These are phyloP conservation scores for Annulohypoxylon nitens DNA, from an alignment of 495 filamentous ascomycete genomes.

Conservation along the genomic window DNA sequence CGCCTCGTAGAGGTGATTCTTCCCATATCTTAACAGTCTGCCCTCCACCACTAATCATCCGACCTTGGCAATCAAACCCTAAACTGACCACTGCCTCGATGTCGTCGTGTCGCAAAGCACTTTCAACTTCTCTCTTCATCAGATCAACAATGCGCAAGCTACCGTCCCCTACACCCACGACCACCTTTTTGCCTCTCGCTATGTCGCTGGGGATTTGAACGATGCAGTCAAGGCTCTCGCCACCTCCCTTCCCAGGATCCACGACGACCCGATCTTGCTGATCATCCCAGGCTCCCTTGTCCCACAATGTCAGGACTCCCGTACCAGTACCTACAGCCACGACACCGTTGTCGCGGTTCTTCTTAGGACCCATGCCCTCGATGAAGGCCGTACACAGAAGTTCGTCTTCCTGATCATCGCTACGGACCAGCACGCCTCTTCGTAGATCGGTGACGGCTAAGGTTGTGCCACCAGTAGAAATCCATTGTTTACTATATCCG, in stretches of 20 bases:
- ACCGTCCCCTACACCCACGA: slow-evolving; percentile 83
- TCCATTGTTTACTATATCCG: slow-evolving; percentile 91
- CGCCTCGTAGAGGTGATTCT: slow-evolving; percentile 60
- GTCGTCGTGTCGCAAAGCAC: slow-evolving; percentile 80
- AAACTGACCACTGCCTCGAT: slow-evolving; percentile 82
- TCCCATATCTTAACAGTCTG: slow-evolving; percentile 88
- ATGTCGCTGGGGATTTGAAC: slow-evolving; percentile 74
- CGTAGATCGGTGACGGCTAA: slow-evolving; percentile 90
- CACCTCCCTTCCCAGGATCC: slow-evolving; percentile 67
- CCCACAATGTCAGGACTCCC: slow-evolving; percentile 91
- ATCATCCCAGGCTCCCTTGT: slow-evolving; percentile 93
- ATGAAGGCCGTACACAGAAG: slow-evolving; percentile 83
- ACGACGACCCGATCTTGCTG: slow-evolving; percentile 89
- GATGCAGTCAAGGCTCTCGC: slow-evolving; percentile 79
- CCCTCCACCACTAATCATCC: slow-evolving; percentile 89
- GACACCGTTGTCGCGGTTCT: slow-evolving; percentile 77
- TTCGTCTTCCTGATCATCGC: slow-evolving; percentile 95
- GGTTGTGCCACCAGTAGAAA: slow-evolving; percentile 90
- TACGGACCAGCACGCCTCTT: slow-evolving; percentile 81
- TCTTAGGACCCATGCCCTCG: slow-evolving; percentile 69
- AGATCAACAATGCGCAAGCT: slow-evolving; percentile 62
- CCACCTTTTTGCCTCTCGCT: slow-evolving; percentile 75
- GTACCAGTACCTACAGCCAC: slow-evolving; percentile 81
- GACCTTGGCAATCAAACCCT: slow-evolving; percentile 83
- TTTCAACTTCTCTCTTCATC: slow-evolving; percentile 57